These are phyloP conservation scores for Aegilops bicornis DNA, from an alignment of 176 grass and related monocot species.

Conservation along the genomic window DNA sequence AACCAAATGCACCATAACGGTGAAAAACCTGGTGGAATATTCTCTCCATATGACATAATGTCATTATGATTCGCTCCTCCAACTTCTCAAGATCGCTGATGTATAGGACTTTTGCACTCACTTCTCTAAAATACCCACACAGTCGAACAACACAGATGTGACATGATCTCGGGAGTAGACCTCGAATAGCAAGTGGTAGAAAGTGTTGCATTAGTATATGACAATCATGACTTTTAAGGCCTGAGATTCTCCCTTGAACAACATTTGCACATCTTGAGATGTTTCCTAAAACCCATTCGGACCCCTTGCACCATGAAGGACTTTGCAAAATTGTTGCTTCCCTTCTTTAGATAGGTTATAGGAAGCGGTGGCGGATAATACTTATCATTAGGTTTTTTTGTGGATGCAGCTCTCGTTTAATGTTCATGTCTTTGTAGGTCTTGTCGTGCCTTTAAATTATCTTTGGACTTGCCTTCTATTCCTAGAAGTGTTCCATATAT, in stretches of 20 bases:
- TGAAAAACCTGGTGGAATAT: not conserved
- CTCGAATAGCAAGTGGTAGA: not conserved
- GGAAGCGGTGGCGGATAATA: slow-evolving; percentile 16
- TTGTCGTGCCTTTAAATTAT: not conserved
- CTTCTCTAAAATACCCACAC: not conserved
- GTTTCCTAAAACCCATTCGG: not conserved
- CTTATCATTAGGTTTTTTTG: not conserved
- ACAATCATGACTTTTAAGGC: not conserved
- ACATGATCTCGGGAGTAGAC: not conserved
- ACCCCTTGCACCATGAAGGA: not conserved
- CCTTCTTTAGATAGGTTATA: not conserved
- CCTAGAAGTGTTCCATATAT: not conserved
- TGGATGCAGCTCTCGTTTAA: slow-evolving; percentile 3
- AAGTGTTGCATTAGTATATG: not conserved
- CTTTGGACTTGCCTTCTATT: not conserved
- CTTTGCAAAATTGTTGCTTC: no score
- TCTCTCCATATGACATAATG: not conserved
- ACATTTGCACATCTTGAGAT: slow-evolving; percentile 4
- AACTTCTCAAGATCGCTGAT: not conserved
- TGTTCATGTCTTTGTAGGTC: slow-evolving; percentile 12
- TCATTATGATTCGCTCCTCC: not conserved
- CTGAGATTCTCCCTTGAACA: not conserved
- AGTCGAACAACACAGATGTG: not conserved
- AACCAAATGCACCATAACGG: not conserved
- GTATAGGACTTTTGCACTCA: not conserved